A percentile compares a stretch with the other conserved stretches of the same genome.
These are phyloP conservation scores for Chytriomyces sp. DNA, from an alignment of 192 early-diverging fungal genomes.

Conservation along the genomic window DNA sequence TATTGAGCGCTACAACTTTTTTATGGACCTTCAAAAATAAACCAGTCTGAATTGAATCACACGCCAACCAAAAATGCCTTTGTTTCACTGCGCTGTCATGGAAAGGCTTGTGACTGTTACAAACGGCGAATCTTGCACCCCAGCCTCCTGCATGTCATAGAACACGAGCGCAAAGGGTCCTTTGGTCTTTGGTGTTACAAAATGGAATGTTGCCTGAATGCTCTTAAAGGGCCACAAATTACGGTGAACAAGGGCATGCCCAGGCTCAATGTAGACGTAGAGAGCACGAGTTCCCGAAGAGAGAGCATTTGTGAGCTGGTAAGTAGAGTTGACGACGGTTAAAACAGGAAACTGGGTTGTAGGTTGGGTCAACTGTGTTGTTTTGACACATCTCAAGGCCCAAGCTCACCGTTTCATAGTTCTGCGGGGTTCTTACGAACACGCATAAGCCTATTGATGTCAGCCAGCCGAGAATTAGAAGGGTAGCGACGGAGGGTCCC, in stretches of 20 bases:
- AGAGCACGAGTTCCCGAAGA: slow-evolving; percentile 1
- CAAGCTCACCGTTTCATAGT: too few relatives aligned
- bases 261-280: slow-evolving; percentile 20
- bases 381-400: neutral
- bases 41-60: too few relatives aligned
- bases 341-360: neutral
- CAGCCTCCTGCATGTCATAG: slow-evolving; percentile 4
- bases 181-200: neutral
- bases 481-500: too few relatives aligned
- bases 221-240: neutral
- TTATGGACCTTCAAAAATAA: too few relatives aligned
- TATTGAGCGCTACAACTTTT: too few relatives aligned
- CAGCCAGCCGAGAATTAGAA: too few relatives aligned
- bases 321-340: neutral
- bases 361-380: neutral
- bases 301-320: slow-evolving; percentile 8
- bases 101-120: neutral
- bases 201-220: neutral
- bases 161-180: slow-evolving; percentile 16
- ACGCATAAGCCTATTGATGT: too few relatives aligned
- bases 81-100: neutral
- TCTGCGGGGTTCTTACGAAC: too few relatives aligned
- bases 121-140: slow-evolving; percentile 5
- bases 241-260: slow-evolving; percentile 6
- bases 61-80: too few relatives aligned